Base-by-base conservation (phyloP, 1,284 basidiomycete species). In the Afroboletus lepidellus region DNA sequence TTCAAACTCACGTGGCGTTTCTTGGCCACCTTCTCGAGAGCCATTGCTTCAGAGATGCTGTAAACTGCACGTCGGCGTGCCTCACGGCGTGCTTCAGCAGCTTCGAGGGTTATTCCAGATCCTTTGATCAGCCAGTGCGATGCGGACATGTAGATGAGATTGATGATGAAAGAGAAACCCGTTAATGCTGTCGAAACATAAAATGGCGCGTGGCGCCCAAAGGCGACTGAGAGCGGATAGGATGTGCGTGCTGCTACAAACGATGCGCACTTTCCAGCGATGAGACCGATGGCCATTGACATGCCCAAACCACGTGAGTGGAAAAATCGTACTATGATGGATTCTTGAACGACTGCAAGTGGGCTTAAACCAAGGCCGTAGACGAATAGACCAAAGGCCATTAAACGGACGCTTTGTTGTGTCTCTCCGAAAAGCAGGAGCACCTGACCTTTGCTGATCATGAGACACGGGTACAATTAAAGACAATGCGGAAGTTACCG, bases 281-380 rank as follows among this genome's bases (percentile, higher is more conserved):
- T 79, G 15, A 92, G 81, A 20, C 89, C 89, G 33, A 92, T 75
- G 1, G 88, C 89, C 71, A 92, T 81, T 1, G 87, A 88, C 5
- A 87, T 73, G 6, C 88, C 89, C 2, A 92, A 74, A n/a, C 87
- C 87, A 63, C 84, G 84, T 0, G 82, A 80, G 56, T 80, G 83
- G 72, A 90, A 90, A 71, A 90, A 89, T 20, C 85, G 85, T 44
- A 90, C 86, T 47, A 92, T 87, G 59, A 89, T 89, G 4, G 84
- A 85, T 66, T 89, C 86, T 69, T 88, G 87, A 6, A 86, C 80
- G 8, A 89, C 88, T 4, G 87, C 82, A 11, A 92, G 74, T 1
- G 90, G 90, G 59, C 84, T 86, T 47, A 87, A 76, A 4, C 88
- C 90, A 15, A 91, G 74, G n/a, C 90, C 90, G 60, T 89, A 90